Base-by-base conservation (phyloP, 176 grass and related monocot genomes). In the Carex myosuroides region DNA sequence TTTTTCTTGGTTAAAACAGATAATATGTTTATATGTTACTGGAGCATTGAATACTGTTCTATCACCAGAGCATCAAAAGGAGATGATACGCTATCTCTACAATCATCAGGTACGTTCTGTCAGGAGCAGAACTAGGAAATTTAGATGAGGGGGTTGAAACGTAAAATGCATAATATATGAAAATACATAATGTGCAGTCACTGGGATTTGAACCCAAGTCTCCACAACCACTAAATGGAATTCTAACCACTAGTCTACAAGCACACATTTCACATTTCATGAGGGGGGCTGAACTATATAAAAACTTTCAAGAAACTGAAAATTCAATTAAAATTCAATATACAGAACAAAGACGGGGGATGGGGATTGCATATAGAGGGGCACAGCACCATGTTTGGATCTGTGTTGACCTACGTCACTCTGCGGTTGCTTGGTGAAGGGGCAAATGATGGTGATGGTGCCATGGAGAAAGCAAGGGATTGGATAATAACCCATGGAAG, bases 281-380 rank as follows among this genome's bases (percentile, higher is more conserved):
- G 37, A 39, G 37, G 37, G 37, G 37, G 37, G 37, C 37, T 39
- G 5, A 39, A 5, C 5, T 39, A 39, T 39, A 39, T 39, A 39
- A 39, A 39, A 5, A 5, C 5, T 39, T 39, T 39, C 37, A 39
- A 39, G 37, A 39, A 39, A 39, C 37, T 39, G 37, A 39, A 39
- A 39, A 39, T 39, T 39, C 37, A 39, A 39, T 39, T 39, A 39
- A 39, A 5, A 6, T 39, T 39, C 37, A 39, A 39, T 39, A 39
- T 39, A 39, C 87, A 98, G 92, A 98, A 98, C 66, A 82, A 91
- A 91, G 92, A 98, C 75, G 92, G 95, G 8, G 95, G 95, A 37
- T 98, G 95, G 91, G 95, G 95, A 24, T 90, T 98, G 76, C 95
- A 98, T 79, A 95, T 98, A 85, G 92, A 95, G 83, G 89, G 92